Base-by-base conservation (phyloP, 2,329 filamentous ascomycete genomes). In the Alternaria burnsii region DNA sequence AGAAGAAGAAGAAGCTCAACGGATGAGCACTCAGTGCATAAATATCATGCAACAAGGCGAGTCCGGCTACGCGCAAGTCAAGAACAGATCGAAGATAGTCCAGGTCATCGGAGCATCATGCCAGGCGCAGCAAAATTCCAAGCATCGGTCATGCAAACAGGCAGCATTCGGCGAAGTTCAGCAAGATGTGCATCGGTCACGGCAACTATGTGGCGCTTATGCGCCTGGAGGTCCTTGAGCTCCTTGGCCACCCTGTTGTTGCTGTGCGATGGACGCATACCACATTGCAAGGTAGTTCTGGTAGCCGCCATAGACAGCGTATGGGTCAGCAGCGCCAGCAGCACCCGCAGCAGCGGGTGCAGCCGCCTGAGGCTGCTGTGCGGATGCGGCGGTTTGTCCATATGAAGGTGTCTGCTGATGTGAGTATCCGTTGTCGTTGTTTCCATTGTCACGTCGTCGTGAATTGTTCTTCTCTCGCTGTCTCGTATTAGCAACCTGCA, bases 241-340 rank as follows among this genome's bases (percentile, higher is more conserved):
- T 34, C 63, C 64, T 62, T 63, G 66, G 43, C 68, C 69, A 53
- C 70, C 68, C 61, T 71, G 70, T 58, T 85, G 82, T 72, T 86
- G 84, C 71, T 85, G 82, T 52, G 84, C 84, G 73, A 87, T 76
- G 48, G 90, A 91, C 73, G 91, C 89, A 80, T 93, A 94, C 91
- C 91, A 95, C 70, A 94, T 84, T 41, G 90, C 87, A 60, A 93
- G 80, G 76, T 94, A 95, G 69, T 90, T 90, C 70, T 93, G 86
- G 78, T 94, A 94, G 62, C 92, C 92, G 67, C 92, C 92, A 79
- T 94, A 95, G 58, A 89, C 85, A 58, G 92, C 92, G 79, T 95
- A 95, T 41, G 79, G 79, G 58, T 81, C 79, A 71, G 73, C 74
- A 16, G 18, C 18, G 38, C 38, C 38, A 7, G 40, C 20, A 59